Percentiles rank a stretch among this genome's conserved stretches.
Conservation (phyloP, 768 basidiomycete species). For the Leccinum subtestaceum region DNA sequence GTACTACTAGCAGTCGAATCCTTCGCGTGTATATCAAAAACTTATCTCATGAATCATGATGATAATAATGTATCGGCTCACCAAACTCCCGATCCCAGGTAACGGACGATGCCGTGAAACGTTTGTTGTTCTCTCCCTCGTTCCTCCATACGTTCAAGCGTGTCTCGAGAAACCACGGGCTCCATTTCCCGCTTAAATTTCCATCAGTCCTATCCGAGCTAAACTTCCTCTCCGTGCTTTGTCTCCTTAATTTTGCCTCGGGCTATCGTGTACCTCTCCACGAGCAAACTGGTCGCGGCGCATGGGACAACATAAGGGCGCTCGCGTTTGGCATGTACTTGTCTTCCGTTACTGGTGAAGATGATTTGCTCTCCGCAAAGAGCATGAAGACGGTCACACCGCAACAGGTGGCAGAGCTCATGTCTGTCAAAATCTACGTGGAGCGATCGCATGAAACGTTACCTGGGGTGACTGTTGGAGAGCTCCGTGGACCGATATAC, state of each 20-base stretch:
- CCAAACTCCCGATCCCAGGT: conserved; percentile 44
- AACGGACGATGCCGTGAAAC: conserved; percentile 50
- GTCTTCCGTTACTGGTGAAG: conserved; percentile 52
- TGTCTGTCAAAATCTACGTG: conserved; percentile 65
- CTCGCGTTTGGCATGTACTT: conserved; percentile 73
- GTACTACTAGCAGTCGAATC: not conserved
- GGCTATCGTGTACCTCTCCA: conserved; percentile 78
- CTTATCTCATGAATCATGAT: not conserved
- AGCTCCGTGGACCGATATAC: conserved; percentile 71
- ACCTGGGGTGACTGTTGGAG: conserved; percentile 68
- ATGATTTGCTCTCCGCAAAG: conserved; percentile 59
- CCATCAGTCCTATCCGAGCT: conserved; percentile 70
- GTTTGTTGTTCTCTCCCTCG: conserved; percentile 60
- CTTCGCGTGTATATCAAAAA: conserved; percentile 3
- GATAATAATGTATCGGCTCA: conserved; percentile 6
- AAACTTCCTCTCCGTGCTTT: conserved; percentile 75
- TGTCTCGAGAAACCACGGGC: conserved; percentile 63
- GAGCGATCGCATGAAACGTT: conserved; percentile 71
- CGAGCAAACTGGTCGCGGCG: conserved; percentile 68
- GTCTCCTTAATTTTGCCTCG: conserved; percentile 80
- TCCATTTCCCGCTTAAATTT: conserved; percentile 78
- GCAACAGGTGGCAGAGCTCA: conserved; percentile 65
- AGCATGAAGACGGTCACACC: conserved; percentile 58
- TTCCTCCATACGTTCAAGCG: conserved; percentile 62
- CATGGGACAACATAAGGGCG: conserved; percentile 79